Base-by-base conservation (phyloP, 2,329 filamentous ascomycete species). In the Pseudogymnoascus sp. region DNA sequence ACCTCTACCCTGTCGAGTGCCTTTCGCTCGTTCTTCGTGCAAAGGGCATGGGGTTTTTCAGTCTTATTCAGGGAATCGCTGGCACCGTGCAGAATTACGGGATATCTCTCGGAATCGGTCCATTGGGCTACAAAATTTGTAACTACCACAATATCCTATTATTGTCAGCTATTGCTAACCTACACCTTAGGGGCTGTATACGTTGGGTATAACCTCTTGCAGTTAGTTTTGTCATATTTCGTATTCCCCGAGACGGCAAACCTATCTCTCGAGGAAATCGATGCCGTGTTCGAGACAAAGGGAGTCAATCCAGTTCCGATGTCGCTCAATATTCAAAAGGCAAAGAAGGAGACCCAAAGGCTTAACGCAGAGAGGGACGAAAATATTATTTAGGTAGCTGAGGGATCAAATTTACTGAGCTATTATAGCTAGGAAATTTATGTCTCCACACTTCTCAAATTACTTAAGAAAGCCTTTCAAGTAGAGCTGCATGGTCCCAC, bases 221-320 rank as follows among this genome's bases (percentile, higher is more conserved):
- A 80, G 67, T 69, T 81, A n/a, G 66, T 76, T 2, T 66, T 76
- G 6, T 74, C 74, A 0, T 82, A 79, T 65, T 80, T 80, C 60
- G 72, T 80, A 64, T 83, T 82, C 67, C 80, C 80, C 0, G 80
- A 82, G 68, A 82, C 80, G 9, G 76, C 76, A 48, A 74, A 74
- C 18, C 69, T 81, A 36, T 77, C 74, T 21, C 73, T 84, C 45
- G 81, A 84, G 68, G 81, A 84, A 71, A 84, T 84, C 59, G 81
- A 84, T 65, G 78, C 78, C 45, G 82, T 85, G 61, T 85, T 86
- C 63, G 82, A 78, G 65, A 78, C 76, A 0, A 72, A 73, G 4
- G 76, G 74, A 5, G 72, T 77, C 13, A 63, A 67, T 42, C 76
- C 76, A 5, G 76, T 78, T 1, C 77, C 77, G 69, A 77, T 78